Base-by-base conservation (phyloP, 2,329 filamentous ascomycete genomes). In the Annulohypoxylon truncatum region DNA sequence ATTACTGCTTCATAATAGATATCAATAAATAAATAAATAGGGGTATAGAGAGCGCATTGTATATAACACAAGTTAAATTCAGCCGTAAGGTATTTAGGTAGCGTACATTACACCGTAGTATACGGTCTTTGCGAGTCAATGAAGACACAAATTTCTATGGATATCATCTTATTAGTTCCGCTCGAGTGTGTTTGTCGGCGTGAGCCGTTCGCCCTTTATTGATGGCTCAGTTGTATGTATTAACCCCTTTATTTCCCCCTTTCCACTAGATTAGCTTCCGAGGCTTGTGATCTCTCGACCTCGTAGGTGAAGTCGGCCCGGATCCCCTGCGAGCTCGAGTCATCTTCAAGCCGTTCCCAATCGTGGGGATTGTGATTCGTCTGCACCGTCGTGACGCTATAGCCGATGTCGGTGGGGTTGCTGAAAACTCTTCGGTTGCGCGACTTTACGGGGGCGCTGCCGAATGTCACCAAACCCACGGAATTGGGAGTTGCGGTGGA, bases 291-390 rank as follows among this genome's bases (percentile, higher is more conserved):
- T 29, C 54, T 46, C 56, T 66, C 62, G 13, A 71, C 62, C 38
- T 67, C 61, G 29, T 67, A 67, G n/a, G 64, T 69, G 15, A 53
- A 67, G 2, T 71, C 64, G 28, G 77, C 48, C 9, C 59, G 56
- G 29, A 69, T 67, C 12, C 54, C 26, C 26, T 40, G 35, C 3
- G 18, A 15, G 26, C 42, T 35, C 7, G 38, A 38, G 10, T 28
- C 56, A 12, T 66, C 61, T 2, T 68, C 60, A 13, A 67, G 57
- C 6, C 56, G 53, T 9, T 70, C 62, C 69, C 69, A 71, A 9
- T 67, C 66, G 2, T 26, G 35, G 8, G 63, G 56, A 3, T 48
- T 33, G 4, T 54, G 57, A 13, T 15, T 66, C 10, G 64, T 59
- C 3, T 60, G 56, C 9, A 68, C 56, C 2, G 67, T 59, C 3